Percentiles rank a stretch among this genome's conserved stretches.
phyloP scores from a whole-genome alignment of 2,329 filamentous ascomycete species.

The Aureobasidium vineae region DNA sequence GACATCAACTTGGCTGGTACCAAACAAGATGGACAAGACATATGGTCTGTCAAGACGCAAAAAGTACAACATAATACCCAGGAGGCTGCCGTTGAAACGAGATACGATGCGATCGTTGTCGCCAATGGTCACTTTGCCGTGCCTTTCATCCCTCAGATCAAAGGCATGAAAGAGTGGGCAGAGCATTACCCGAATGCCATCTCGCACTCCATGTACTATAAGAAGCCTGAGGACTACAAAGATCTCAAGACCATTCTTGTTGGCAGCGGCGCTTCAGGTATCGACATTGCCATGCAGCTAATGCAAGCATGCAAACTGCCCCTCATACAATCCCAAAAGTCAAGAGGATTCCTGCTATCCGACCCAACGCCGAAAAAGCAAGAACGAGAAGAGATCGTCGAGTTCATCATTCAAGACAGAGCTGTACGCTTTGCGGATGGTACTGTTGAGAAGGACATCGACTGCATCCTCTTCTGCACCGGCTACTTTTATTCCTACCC shows the following conservation, averaged over 20 bases:
- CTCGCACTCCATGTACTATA: constrained; percentile 71
- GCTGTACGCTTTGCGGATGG: constrained; percentile 67
- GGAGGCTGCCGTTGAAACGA: neutral
- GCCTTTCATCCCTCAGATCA: constrained; percentile 47
- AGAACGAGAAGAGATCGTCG: constrained; percentile 54
- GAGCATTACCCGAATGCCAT: constrained; percentile 42
- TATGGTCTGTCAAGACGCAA: constrained; percentile 61
- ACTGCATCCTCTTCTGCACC: constrained; percentile 80
- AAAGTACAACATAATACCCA: constrained; percentile 49
- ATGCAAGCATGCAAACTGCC: constrained; percentile 57
- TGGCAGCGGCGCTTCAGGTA: constrained; percentile 78
- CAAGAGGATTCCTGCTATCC: constrained; percentile 49
- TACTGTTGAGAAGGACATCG: constrained; percentile 63
- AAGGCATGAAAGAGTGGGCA: constrained; percentile 45
- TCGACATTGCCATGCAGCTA: constrained; percentile 81
- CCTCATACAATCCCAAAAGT: constrained; percentile 62
- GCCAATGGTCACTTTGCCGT: constrained; percentile 51
- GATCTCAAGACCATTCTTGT: constrained; percentile 71
- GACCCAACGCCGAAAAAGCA: constrained; percentile 53
- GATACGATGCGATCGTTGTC: constrained; percentile 55
- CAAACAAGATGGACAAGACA: constrained; percentile 27
- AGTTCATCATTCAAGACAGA: constrained; percentile 56
- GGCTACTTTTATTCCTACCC: constrained; percentile 85
- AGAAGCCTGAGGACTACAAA: constrained; percentile 60
- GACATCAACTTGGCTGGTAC: constrained; percentile 48